Percentiles rank a stretch among this genome's conserved stretches.
These are phyloP conservation scores for Sicyos baderoa DNA, from an alignment of 306 rosid species.

Conservation along the genomic window DNA sequence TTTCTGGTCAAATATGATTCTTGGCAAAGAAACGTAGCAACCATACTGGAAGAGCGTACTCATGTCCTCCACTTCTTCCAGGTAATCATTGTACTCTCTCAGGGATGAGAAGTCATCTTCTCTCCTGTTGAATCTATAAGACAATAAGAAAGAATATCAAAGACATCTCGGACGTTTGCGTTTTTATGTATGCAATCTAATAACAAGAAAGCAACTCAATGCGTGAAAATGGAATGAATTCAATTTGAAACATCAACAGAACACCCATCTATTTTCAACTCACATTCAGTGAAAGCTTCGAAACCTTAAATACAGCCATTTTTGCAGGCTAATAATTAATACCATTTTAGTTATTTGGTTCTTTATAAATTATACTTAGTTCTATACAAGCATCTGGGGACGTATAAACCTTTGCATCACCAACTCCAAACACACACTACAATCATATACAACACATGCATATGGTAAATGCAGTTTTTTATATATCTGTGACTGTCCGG, in stretches of 20 bases:
- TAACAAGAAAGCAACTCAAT: neutral
- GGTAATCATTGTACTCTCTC: slow-evolving; percentile 79
- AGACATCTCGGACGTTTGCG: neutral
- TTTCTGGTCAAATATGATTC: slow-evolving; percentile 19
- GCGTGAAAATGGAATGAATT: neutral
- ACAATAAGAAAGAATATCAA: slow-evolving; percentile 1
- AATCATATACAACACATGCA: neutral
- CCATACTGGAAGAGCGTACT: slow-evolving; percentile 36
- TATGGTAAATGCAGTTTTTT: neutral
- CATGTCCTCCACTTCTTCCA: slow-evolving; percentile 96
- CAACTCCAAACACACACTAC: neutral
- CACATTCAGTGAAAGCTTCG: neutral
- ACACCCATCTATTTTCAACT: neutral
- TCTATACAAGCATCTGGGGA: neutral
- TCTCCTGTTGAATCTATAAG: slow-evolving; percentile 64
- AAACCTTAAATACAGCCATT: neutral
- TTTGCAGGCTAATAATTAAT: neutral
- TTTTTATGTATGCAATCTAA: neutral
- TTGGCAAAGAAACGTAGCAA: slow-evolving; percentile 11
- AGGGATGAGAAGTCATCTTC: slow-evolving; percentile 76
- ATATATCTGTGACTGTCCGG: no score
- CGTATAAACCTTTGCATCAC: no score
- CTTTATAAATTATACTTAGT: neutral
- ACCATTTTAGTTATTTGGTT: neutral
- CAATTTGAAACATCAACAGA: neutral